A percentile compares a stretch with the other conserved stretches of the same genome.
Conservation (phyloP, 2,329 filamentous ascomycete species). For the Ilyonectria robusta region DNA sequence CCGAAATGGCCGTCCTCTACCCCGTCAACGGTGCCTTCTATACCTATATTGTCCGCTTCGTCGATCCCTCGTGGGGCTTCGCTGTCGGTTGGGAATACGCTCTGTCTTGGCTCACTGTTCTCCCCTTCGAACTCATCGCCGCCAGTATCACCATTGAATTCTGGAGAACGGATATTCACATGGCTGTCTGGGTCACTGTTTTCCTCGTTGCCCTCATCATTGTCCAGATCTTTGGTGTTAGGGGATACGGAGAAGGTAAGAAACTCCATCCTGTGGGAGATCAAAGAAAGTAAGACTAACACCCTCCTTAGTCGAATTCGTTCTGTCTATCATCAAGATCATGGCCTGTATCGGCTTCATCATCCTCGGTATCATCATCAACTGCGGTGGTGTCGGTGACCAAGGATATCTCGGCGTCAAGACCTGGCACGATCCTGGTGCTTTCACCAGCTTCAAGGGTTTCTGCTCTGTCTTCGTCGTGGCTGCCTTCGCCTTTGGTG, state of each 20-base stretch:
- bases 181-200: conserved; percentile 84
- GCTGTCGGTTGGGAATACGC: conserved; percentile 98
- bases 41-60: conserved; percentile 89
- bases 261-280: background rate
- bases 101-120: conserved; percentile 86
- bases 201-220: conserved; percentile 82
- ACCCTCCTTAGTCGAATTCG: conserved; percentile 77
- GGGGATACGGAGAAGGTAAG: conserved; percentile 81
- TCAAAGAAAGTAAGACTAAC: background rate
- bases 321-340: conserved; percentile 90
- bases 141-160: conserved; percentile 87
- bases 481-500: conserved; percentile 82
- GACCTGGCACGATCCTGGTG: conserved; percentile 84
- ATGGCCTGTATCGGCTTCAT: conserved; percentile 73
- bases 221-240: conserved; percentile 91
- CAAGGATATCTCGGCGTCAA: conserved; percentile 84
- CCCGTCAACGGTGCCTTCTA: conserved; percentile 94
- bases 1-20: conserved; percentile 91
- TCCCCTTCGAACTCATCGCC: conserved; percentile 89
- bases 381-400: conserved; percentile 82
- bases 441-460: conserved; percentile 87
- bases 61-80: conserved; percentile 95
- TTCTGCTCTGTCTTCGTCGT: conserved; percentile 83
- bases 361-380: conserved; percentile 87
- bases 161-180: conserved; percentile 77